Conservation (phyloP, 2,329 filamentous ascomycete species). For the Thelonectria rubi region DNA sequence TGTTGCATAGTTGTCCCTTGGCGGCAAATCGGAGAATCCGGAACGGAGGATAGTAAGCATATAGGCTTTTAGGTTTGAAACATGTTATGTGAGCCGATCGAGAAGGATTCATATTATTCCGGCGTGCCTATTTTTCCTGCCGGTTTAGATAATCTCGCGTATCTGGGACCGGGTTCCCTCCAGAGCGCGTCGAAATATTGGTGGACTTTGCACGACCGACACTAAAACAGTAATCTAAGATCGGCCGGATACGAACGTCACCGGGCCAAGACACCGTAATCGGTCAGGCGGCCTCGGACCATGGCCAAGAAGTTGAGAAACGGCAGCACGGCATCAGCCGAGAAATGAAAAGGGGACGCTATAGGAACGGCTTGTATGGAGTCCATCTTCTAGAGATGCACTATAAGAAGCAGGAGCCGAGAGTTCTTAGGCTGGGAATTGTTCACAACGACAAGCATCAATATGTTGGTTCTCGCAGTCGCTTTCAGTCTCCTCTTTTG, state of each 20-base stretch:
- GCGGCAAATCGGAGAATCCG: background rate
- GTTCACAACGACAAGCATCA: background rate
- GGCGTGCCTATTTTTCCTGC: background rate
- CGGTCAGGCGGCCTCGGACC: background rate
- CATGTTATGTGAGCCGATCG: background rate
- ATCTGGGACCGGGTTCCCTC: background rate
- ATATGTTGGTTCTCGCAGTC: slow-evolving; percentile 42
- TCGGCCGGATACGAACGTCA: background rate
- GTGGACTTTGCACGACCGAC: background rate
- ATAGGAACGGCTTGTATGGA: background rate
- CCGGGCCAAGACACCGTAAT: background rate
- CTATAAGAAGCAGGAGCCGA: background rate
- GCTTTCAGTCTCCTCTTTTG: slow-evolving; percentile 41
- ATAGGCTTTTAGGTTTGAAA: background rate
- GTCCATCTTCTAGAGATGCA: background rate
- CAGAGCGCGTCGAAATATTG: background rate
- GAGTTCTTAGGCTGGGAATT: background rate
- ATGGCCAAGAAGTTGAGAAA: background rate
- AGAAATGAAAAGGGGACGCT: background rate
- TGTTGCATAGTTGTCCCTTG: background rate
- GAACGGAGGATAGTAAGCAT: background rate
- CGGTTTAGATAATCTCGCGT: background rate
- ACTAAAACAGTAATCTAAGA: background rate
- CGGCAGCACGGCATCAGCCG: background rate
- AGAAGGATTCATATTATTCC: background rate